Percentiles rank a stretch among this genome's conserved stretches.
These are phyloP conservation scores for Pestalotiopsis sp. DNA, from an alignment of 2,329 filamentous ascomycete genomes.

Conservation along the genomic window DNA sequence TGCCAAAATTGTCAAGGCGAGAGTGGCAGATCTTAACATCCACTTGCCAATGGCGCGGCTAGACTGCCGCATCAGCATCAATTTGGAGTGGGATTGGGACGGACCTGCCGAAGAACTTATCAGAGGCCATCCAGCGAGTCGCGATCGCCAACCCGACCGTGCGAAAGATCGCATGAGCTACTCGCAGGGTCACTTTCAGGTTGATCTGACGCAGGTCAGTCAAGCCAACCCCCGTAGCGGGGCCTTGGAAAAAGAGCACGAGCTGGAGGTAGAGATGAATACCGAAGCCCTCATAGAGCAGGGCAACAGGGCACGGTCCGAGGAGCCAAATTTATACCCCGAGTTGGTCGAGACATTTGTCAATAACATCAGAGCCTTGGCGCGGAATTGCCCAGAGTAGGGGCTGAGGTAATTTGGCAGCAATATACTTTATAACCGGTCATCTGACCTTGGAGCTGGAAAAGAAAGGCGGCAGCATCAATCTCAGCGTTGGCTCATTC, in stretches of 20 bases:
- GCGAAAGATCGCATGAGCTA: conserved; percentile 93
- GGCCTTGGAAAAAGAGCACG: conserved; percentile 66
- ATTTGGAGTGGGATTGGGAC: conserved; percentile 87
- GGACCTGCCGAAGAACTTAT: conserved; percentile 65
- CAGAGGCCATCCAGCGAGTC: conserved; percentile 34
- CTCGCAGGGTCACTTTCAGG: conserved; percentile 81
- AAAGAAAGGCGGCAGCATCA: not conserved
- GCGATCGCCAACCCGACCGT: conserved; percentile 58
- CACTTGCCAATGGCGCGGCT: conserved; percentile 76
- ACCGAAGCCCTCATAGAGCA: conserved; percentile 66
- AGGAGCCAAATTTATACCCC: conserved; percentile 62
- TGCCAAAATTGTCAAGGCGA: conserved; percentile 87
- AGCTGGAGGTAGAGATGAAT: conserved; percentile 80
- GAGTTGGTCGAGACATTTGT: conserved; percentile 73
- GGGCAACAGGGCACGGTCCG: conserved; percentile 55
- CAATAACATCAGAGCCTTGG: conserved; percentile 70
- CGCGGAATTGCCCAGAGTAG: conserved; percentile 27
- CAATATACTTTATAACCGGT: not conserved
- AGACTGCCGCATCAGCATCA: conserved; percentile 92
- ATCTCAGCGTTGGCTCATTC: not conserved
- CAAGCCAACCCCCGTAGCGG: conserved; percentile 43
- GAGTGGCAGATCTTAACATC: conserved; percentile 87
- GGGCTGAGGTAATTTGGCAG: not conserved
- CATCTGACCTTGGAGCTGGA: not conserved
- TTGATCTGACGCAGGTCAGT: conserved; percentile 92